A percentile compares a stretch with the other conserved stretches of the same genome.
These are phyloP conservation scores for Lactuca saligna DNA, from an alignment of 129 eudicot species.

Conservation along the genomic window DNA sequence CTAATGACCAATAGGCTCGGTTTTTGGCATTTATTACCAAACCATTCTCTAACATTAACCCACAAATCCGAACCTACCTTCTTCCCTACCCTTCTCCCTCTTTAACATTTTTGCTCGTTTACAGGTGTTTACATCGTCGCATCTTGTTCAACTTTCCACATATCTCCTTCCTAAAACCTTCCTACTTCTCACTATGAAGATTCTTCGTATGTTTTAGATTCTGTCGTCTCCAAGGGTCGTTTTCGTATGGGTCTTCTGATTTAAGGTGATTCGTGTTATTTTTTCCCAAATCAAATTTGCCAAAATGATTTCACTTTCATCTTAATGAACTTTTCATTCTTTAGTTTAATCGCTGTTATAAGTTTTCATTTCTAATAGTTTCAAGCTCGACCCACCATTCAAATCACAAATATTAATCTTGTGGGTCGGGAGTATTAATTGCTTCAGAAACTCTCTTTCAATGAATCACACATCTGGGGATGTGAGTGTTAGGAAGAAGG, in stretches of 20 bases:
- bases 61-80: not conserved
- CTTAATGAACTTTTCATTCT: not conserved
- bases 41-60: not conserved
- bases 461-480: slow-evolving; percentile 8
- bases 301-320: not conserved
- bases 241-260: not conserved
- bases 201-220: not conserved
- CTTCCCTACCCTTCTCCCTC: not conserved
- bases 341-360: not conserved
- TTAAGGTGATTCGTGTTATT: not conserved
- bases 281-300: not conserved
- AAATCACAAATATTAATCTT: not conserved
- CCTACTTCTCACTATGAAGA: not conserved
- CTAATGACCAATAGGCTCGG: slow-evolving; percentile 18
- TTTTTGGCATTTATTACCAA: slow-evolving; percentile 26
- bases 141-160: not conserved
- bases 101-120: not conserved
- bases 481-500: slow-evolving; percentile 9
- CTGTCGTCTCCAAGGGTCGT: not conserved
- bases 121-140: not conserved
- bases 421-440: slow-evolving; percentile 13
- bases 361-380: not conserved
- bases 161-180: not conserved
- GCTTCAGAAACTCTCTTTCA: not conserved
- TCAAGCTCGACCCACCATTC: not conserved